phyloP scores from a whole-genome alignment of 805 yeast species.

The Metschnikowia reukaufii region DNA sequence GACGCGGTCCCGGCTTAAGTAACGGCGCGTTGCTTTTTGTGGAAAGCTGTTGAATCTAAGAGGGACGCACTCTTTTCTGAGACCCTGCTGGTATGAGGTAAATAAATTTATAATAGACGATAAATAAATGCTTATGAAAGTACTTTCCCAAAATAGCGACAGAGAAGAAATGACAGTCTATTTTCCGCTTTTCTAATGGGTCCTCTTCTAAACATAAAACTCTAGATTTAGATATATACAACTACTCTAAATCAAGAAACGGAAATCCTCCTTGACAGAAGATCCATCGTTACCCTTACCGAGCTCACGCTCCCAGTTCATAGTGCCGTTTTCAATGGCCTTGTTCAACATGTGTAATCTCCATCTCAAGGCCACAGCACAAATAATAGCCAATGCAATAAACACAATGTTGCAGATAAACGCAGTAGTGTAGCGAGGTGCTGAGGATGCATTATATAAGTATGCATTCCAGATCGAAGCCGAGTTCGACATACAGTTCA shows the following conservation, averaged over 20 bases:
- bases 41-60: too few species aligned
- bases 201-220: too few species aligned
- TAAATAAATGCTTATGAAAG: too few species aligned
- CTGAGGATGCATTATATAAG: slow-evolving; percentile 44
- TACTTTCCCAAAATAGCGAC: too few species aligned
- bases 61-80: too few species aligned
- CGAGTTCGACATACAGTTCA: slow-evolving; percentile 57
- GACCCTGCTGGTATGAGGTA: too few species aligned
- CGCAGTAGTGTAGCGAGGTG: slow-evolving; percentile 50
- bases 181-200: too few species aligned
- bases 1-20: slow-evolving; percentile 11
- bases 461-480: slow-evolving; percentile 59
- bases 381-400: slow-evolving; percentile 38
- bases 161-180: not conserved
- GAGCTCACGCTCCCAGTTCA: slow-evolving; percentile 51
- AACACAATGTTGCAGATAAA: slow-evolving; percentile 51
- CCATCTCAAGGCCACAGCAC: slow-evolving; percentile 40
- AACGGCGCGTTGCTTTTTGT: too few species aligned
- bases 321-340: slow-evolving; percentile 43
- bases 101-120: too few species aligned
- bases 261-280: slow-evolving; percentile 43
- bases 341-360: slow-evolving; percentile 42
- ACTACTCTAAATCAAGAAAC: slow-evolving; percentile 36
- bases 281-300: slow-evolving; percentile 48
- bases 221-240: too few species aligned